phyloP scores from a whole-genome alignment of 306 rosid species.

The Castanospermum australe region DNA sequence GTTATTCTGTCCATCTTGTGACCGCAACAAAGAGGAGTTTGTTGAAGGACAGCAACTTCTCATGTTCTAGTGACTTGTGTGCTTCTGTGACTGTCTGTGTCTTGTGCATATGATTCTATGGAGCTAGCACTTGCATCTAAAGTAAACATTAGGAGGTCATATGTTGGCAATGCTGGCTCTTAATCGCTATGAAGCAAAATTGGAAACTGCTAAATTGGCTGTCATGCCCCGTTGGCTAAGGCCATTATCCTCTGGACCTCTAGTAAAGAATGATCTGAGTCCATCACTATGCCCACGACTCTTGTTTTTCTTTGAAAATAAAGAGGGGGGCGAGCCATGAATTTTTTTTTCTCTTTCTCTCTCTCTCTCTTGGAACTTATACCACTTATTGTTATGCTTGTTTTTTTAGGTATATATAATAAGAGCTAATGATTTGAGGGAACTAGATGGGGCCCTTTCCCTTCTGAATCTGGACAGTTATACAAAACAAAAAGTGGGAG shows the following conservation, averaged over 20 bases:
- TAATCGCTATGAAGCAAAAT: neutral
- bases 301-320: neutral
- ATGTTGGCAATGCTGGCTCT: neutral
- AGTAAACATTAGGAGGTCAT: neutral
- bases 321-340: neutral
- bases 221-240: neutral
- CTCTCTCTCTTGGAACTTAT: neutral
- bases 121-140: neutral
- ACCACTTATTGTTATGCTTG: neutral
- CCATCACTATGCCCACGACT: neutral
- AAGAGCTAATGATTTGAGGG: slow-evolving; percentile 54
- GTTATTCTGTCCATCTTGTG: neutral
- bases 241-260: neutral
- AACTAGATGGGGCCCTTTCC: slow-evolving; percentile 61
- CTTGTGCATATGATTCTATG: neutral
- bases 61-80: neutral
- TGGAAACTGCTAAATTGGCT: neutral
- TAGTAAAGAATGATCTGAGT: slow-evolving; percentile 8
- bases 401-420: slow-evolving; percentile 61
- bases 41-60: neutral
- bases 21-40: neutral
- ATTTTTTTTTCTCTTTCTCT: neutral
- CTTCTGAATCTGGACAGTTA: slow-evolving; percentile 46
- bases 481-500: slow-evolving; percentile 48
- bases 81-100: neutral